phyloP scores from a whole-genome alignment of 31 red algal species.

The Porphyra umbilicalis region DNA sequence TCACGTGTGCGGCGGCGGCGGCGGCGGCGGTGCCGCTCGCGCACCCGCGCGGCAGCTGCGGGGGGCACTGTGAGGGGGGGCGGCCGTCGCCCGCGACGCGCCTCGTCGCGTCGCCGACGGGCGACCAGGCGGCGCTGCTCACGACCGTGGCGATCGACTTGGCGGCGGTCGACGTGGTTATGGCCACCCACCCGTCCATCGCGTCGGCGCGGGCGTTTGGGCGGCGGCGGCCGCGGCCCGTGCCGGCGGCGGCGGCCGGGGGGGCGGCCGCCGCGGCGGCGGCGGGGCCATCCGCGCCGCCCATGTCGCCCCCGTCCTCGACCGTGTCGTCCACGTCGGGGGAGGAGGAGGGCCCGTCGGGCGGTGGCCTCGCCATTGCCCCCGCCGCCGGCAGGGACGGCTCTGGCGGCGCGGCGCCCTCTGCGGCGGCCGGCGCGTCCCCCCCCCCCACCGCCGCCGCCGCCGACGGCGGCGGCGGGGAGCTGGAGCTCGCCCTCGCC shows the following conservation, averaged over 20 bases:
- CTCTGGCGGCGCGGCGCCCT: no score
- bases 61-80: not conserved
- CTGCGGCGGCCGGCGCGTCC: conserved; percentile 18
- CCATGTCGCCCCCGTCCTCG: not conserved
- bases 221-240: conserved; percentile 22
- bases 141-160: conserved; percentile 56
- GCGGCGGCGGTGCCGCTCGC: not conserved
- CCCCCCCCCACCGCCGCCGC: not conserved
- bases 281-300: not conserved
- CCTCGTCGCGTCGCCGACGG: conserved; percentile 40
- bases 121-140: conserved; percentile 61
- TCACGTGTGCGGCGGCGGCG: not conserved
- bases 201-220: conserved; percentile 59
- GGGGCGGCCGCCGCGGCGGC: not conserved
- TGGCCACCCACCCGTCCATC: conserved; percentile 54
- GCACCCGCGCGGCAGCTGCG: not conserved
- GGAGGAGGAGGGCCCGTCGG: not conserved
- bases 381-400: no score
- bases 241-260: not conserved
- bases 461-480: not conserved
- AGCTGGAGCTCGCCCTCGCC: conserved; percentile 43
- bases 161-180: conserved; percentile 61
- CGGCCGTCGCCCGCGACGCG: not conserved
- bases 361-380: not conserved
- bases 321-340: not conserved